Evolutionary conservation across 306 rosid genomes (phyloP).

Genomic region (Malus domestica): DNA sequence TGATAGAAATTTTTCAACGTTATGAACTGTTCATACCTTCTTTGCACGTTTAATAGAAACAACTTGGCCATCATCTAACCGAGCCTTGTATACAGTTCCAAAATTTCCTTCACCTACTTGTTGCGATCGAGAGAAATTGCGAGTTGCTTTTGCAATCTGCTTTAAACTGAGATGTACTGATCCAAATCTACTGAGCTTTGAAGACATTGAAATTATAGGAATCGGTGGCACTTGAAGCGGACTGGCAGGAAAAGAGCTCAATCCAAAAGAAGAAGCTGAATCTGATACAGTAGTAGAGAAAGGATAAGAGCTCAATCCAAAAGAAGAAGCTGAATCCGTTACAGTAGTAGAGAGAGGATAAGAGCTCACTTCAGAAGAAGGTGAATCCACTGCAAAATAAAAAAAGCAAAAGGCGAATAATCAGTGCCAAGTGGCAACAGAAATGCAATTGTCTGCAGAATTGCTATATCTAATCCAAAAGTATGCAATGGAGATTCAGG

Average conservation of each 20-base stretch:
- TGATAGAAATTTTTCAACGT: neutral
- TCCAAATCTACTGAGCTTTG: slow-evolving; percentile 66
- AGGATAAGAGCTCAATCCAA: slow-evolving; percentile 33
- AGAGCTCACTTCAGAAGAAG: slow-evolving; percentile 40
- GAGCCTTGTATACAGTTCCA: slow-evolving; percentile 89
- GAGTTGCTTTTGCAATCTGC: slow-evolving; percentile 70
- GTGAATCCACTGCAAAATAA: slow-evolving; percentile 53
- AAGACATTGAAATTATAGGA: slow-evolving; percentile 72
- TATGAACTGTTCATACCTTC: slow-evolving; percentile 41
- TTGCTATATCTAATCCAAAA: no score
- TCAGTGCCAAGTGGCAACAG: neutral
- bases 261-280: slow-evolving; percentile 55
- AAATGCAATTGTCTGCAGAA: slow-evolving; percentile 3
- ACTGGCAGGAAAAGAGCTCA: slow-evolving; percentile 42
- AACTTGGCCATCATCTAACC: slow-evolving; percentile 51
- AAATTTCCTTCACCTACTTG: slow-evolving; percentile 86
- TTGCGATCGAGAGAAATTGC: slow-evolving; percentile 66
- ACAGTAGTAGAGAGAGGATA: slow-evolving; percentile 41
- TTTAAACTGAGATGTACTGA: slow-evolving; percentile 63
- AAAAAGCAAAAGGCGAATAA: neutral
- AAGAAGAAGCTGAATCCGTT: slow-evolving; percentile 55
- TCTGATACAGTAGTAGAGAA: slow-evolving; percentile 55
- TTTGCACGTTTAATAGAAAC: slow-evolving; percentile 88
- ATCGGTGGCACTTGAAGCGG: slow-evolving; percentile 77
- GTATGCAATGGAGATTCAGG: no score